Conservation (phyloP, 176 grass and related monocot genomes). For the Oryza punctata region DNA sequence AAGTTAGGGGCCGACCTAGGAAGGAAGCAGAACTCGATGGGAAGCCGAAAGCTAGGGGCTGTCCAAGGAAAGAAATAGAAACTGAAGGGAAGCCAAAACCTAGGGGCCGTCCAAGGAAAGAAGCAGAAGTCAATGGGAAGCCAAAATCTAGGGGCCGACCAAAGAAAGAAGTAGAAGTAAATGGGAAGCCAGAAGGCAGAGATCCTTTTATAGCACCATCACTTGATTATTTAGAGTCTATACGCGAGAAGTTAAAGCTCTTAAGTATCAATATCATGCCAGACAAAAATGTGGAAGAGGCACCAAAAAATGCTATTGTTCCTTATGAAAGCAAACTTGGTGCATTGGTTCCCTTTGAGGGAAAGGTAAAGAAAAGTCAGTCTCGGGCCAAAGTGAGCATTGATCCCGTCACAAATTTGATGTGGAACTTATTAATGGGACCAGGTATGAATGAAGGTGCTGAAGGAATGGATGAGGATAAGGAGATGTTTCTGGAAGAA, state of each 20-base stretch:
- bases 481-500: constrained; percentile 77
- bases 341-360: constrained; percentile 60
- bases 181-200: no score
- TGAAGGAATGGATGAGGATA: constrained; percentile 59
- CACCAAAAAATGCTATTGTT: constrained; percentile 51
- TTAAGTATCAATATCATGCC: constrained; percentile 43
- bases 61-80: constrained; percentile 38
- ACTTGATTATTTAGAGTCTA: constrained; percentile 45
- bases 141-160: constrained; percentile 39
- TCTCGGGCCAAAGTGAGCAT: constrained; percentile 70
- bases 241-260: constrained; percentile 57
- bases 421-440: constrained; percentile 88
- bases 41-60: constrained; percentile 35
- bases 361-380: constrained; percentile 54
- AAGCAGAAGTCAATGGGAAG: constrained; percentile 33
- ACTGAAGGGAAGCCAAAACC: constrained; percentile 42
- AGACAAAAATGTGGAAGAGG: constrained; percentile 5
- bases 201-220: not conserved
- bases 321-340: constrained; percentile 51
- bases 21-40: constrained; percentile 26
- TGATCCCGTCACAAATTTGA: constrained; percentile 66
- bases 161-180: constrained; percentile 5
- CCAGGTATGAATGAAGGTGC: constrained; percentile 47
- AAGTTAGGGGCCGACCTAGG: not conserved
- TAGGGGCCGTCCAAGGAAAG: constrained; percentile 49